Evolutionary conservation across 2,329 filamentous ascomycete species (phyloP), one percentile per base, ranked within the genome.

Genomic region (Phoma herbarum): DNA sequence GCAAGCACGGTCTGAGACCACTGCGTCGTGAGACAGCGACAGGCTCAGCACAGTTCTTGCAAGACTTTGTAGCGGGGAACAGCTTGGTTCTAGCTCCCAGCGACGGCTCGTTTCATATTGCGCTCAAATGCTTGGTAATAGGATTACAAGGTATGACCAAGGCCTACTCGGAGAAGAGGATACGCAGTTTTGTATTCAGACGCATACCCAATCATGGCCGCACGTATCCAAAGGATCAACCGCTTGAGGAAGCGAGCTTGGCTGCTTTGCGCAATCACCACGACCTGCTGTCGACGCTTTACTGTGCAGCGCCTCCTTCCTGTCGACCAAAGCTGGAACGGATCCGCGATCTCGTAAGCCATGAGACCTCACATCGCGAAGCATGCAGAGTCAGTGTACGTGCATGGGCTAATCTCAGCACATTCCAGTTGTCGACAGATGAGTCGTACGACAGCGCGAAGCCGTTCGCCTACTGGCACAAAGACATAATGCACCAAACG

Each of bases 181-280:
- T 88, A 48, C 80, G 80, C 16, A 84, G 84, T 56, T 81, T 86
- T 52, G 81, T 83, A 4, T 86, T 83, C 78, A 82, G 86, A 23
- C 79, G 85, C 23, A 79, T 87, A 29, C 86, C 86, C 3, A 88
- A 87, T 56, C 85, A 88, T 68, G 84, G 84, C 4, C 82, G 85
- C n/a, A 81, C 77, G 6, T 86, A 86, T 69, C 84, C 81, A 1
- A 88, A 87, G 67, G 86, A 88, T 26, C 77, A 84, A 58, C 74
- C 79, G 4, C 70, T 88, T 14, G 78, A 78, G 28, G 79, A 82
- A 52, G 78, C 82, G 55, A 85, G 85, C 61, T 74, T 88, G 12
- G 81, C 84, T 50, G 84, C 86, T 1, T 74, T 88, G 44, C 81
- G 85, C 46, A 88, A 88, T 63, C 85, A 88, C 58, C 85, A 87